Base-by-base conservation (phyloP, 257 asterid genomes). In the Thymus mandschuricus region DNA sequence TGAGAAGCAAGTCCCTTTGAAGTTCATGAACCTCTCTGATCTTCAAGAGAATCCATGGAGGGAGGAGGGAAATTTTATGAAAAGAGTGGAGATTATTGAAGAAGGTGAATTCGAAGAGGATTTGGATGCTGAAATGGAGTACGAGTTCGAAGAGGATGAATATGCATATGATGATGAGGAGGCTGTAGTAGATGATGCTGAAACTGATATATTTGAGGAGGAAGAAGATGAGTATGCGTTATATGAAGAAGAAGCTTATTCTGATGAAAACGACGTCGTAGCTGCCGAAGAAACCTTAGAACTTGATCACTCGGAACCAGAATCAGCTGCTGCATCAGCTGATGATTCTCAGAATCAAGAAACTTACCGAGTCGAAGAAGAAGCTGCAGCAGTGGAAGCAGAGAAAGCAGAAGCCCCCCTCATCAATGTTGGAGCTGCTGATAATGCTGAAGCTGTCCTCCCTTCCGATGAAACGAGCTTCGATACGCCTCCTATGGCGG, bases 11-110 rank as follows among this genome's bases (percentile, higher is more conserved):
- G 77, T 80, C 9, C 75, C 81, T 10, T 8, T 84, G 66, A 81
- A 85, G 60, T 94, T 79, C 71, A 46, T 74, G 72, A 89, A 92
- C 84, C 78, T 90, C 62, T 75, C 91, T 76, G 78, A 79, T 63
- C 66, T 79, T 40, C 82, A 75, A 69, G 74, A 59, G 15, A 55
- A 57, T 59, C 1, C 69, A 66, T 69, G 69, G 84, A 59, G 72
- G 45, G 64, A 73, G 29, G 72, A 64, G 6, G 80, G 44, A 5
- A 10, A 58, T 51, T 62, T 79, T 44, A 59, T 43, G 55, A 75
- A 68, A 13, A 27, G 49, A 11, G 73, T 48, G 44, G 72, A 60
- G 54, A 31, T 60, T n/a, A 49, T 71, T 70, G 76, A 72, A 50
- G 81, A 75, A 10, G 82, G 69, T 61, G 87, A 78, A 64, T 21